Base-by-base conservation (phyloP, 169 alveolate genomes). In the Haemoproteus tartakovskyi region DNA sequence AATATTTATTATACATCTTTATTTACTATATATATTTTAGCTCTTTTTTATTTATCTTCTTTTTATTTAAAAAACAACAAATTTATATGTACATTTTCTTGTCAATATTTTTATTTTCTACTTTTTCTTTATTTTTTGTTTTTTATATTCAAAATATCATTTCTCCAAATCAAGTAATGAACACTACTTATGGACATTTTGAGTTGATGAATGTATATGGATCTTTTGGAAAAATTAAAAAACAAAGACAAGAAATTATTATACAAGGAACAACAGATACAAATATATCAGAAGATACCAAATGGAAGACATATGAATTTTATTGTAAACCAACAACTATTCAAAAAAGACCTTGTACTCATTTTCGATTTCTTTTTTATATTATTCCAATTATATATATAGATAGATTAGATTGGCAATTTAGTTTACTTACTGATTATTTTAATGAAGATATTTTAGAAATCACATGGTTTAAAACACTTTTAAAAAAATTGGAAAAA, bases 351-450 rank as follows among this genome's bases (percentile, higher is more conserved):
- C 6, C 54, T 33, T 67, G 82, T 27, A 52, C 11, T 5, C 60
- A 24, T 16, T 27, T 67, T 14, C 8, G 67, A 9, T 12, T 67
- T n/a, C 9, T 67, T 2, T 67, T 18, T 54, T 12, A 47, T n/a
- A 52, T 67, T 21, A 18, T 67, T 16, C 82, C 82, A 8, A 38
- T 67, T 11, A 9, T 67, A n/a, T 67, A 67, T 51, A 27, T 67
- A 2, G 82, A 67, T 33, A 52, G 82, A 54, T 19, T 67, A 1
- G 82, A 67, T 67, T 67, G 70, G 82, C 82, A 67, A 16, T 67
- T 67, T 43, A 33, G 22, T 33, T 18, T 8, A 0, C 26, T 67
- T 4, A 46, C 54, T 27, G 24, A 52, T 46, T 16, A 46, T 18
- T 57, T 52, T 0, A 41, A 67, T 36, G 16, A 67, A 29, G 22